Evolutionary conservation across 129 eudicot species (phyloP).

Genomic region (Calendula officinalis): DNA sequence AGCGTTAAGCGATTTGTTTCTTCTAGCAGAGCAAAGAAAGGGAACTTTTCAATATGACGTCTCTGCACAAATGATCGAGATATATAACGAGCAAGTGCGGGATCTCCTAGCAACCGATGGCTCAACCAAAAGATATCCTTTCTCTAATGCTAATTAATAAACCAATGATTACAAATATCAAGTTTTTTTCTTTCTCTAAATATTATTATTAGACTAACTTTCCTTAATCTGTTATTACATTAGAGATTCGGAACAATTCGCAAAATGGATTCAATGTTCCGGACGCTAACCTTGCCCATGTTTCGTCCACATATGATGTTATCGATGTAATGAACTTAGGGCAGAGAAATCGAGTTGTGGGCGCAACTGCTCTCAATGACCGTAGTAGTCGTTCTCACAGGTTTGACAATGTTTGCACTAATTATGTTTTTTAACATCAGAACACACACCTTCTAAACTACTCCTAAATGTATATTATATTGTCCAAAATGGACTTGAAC

Average conservation of each 20-base stretch:
- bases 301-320: conserved; percentile 78
- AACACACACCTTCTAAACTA: too few relatives aligned
- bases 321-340: conserved; percentile 83
- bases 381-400: conserved; percentile 99
- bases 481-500: too few relatives aligned
- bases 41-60: conserved; percentile 74
- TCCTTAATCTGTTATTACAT: conserved; percentile 58
- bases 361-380: conserved; percentile 98
- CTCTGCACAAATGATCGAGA: conserved; percentile 96
- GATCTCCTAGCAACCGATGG: conserved; percentile 81
- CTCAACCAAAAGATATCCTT: conserved; percentile 85
- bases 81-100: conserved; percentile 95
- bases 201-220: background rate
- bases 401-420: conserved; percentile 27
- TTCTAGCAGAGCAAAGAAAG: conserved; percentile 74
- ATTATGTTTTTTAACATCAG: too few relatives aligned
- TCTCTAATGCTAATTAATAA: background rate
- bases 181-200: background rate
- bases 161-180: background rate
- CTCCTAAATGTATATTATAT: too few relatives aligned
- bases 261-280: conserved; percentile 92
- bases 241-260: conserved; percentile 91
- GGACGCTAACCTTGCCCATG: conserved; percentile 79
- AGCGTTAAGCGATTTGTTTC: conserved; percentile 76
- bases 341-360: conserved; percentile 76